Evolutionary conservation across 768 basidiomycete genomes (phyloP), one percentile per base, ranked within the genome.

Genomic region (Psilocybe cubensis): DNA sequence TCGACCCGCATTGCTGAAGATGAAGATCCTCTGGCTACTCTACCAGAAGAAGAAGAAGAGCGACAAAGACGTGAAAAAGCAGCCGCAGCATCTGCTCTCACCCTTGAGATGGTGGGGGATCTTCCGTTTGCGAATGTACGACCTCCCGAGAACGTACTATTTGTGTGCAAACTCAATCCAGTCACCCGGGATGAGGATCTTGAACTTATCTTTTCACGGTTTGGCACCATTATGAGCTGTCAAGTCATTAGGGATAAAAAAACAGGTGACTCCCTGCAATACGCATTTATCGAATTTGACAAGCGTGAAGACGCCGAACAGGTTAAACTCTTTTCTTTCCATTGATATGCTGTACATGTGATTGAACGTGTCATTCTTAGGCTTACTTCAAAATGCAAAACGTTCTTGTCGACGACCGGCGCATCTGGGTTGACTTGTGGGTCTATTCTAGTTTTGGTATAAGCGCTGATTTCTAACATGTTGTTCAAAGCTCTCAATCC

Each of bases 351-450:
- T 33, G 1, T 31, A 33, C 27, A 12, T 54, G 25, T 17, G 3
- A 31, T 38, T 53, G 65, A 27, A 65, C 55, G n/a, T 49, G 53
- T 40, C 43, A 21, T 29, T 33, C 48, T 3, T 62, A 95, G 91
- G 97, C 94, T 8, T 99, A 98, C 72, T 96, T 98, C 77, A 99
- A 98, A 73, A 99, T 99, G 97, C 97, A 98, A 70, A 98, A 98
- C 66, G 97, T 98, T 0, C 78, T 99, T 10, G 91, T 99, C 11
- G 97, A 99, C 68, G 97, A 99, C 72, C 84, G 95, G 12, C 86
- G 97, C 11, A 98, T 99, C 66, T 98, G 96, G 94, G 96, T 99
- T 60, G 97, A 98, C 74, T 98, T 99, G 90, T 96, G 65, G 59
- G 90, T 80, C 33, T 25, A 49, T 41, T 63, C n/a, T 33, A 42